Conservation (phyloP, 768 basidiomycete species). For the Termitomyces sp. region DNA sequence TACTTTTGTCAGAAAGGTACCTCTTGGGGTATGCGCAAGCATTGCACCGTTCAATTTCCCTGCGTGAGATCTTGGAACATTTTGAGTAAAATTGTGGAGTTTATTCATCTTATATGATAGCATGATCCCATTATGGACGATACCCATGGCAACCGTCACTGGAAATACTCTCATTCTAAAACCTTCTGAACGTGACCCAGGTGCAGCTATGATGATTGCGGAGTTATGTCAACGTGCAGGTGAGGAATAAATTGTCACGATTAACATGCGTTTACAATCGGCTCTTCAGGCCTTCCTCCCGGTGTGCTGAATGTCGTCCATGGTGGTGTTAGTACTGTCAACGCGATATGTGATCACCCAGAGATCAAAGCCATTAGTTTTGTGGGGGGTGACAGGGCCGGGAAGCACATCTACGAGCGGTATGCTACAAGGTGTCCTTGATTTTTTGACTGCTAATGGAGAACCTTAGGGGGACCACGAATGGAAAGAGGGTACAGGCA, state of each 20-base stretch:
- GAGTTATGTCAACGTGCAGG: conserved; percentile 88
- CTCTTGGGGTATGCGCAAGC: conserved; percentile 85
- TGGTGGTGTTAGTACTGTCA: conserved; percentile 85
- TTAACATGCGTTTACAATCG: neutral
- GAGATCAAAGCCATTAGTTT: conserved; percentile 93
- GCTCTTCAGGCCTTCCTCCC: conserved; percentile 55
- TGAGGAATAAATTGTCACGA: conserved; percentile 15
- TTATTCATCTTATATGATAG: conserved; percentile 25
- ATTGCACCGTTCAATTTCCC: conserved; percentile 89
- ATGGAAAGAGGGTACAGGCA: conserved; percentile 86
- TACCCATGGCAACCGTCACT: conserved; percentile 81
- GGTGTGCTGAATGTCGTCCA: conserved; percentile 93
- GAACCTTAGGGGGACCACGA: conserved; percentile 59
- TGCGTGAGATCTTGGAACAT: conserved; percentile 43
- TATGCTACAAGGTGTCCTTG: conserved; percentile 15
- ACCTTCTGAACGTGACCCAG: conserved; percentile 94
- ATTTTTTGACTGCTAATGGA: conserved; percentile 1
- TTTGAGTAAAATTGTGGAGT: neutral
- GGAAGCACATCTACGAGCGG: conserved; percentile 92
- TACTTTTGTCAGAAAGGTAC: conserved; percentile 77
- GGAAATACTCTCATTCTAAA: conserved; percentile 95
- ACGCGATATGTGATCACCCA: conserved; percentile 90
- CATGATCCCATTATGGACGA: conserved; percentile 97
- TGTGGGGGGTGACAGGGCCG: conserved; percentile 91
- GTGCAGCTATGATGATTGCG: conserved; percentile 96